Evolutionary conservation across 2,329 filamentous ascomycete genomes (phyloP).

Genomic region (Leptosphaerulina australis): DNA sequence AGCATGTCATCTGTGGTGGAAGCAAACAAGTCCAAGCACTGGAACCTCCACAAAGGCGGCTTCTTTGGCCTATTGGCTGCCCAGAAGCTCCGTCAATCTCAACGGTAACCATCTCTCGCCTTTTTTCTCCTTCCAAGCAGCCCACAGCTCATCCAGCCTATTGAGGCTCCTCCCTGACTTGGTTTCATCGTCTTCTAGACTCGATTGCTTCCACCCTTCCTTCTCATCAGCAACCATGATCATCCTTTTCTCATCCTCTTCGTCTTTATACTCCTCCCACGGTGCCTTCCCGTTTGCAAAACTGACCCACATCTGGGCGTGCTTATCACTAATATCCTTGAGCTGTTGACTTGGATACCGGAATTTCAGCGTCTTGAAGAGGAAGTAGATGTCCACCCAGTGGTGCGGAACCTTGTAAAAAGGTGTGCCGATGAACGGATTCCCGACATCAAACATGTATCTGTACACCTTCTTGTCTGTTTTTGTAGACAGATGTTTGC

Average conservation of each 20-base stretch:
- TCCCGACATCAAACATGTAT: conserved; percentile 35
- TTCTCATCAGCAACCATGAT: neutral
- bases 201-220: neutral
- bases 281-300: conserved; percentile 3
- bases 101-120: neutral
- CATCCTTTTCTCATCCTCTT: neutral
- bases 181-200: neutral
- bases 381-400: conserved; percentile 37
- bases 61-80: no score
- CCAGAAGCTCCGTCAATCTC: neutral
- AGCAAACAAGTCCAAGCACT: no score
- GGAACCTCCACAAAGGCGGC: no score
- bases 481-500: conserved; percentile 13
- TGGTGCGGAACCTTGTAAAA: conserved; percentile 33
- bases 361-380: conserved; percentile 4
- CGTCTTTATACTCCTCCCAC: neutral
- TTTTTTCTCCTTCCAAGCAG: neutral
- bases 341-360: neutral
- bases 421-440: conserved; percentile 29
- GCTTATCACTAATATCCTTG: neutral
- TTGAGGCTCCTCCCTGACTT: neutral
- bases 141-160: neutral
- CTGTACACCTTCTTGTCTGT: conserved; percentile 30
- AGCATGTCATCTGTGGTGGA: no score
- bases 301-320: neutral